Conservation (phyloP, 108 stramenopile species). For the Aurantiochytrium sp. region DNA sequence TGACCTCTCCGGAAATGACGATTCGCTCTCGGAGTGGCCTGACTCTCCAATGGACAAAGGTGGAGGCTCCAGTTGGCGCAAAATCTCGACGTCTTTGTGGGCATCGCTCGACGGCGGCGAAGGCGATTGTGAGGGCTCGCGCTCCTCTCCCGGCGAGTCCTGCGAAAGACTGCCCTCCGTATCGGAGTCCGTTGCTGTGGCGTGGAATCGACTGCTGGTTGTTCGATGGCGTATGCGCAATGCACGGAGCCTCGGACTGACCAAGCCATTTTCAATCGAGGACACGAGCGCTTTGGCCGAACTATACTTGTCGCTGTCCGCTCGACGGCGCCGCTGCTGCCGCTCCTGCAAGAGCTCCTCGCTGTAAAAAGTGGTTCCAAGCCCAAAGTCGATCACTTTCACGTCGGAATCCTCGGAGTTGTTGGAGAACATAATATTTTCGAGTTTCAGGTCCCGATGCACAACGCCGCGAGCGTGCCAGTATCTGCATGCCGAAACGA, state of each 20-base stretch:
- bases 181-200: background rate
- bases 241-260: background rate
- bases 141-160: background rate
- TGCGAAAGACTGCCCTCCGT: background rate
- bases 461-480: conserved; percentile 67
- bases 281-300: background rate
- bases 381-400: conserved; percentile 86
- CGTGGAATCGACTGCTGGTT: background rate
- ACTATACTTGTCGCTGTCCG: background rate
- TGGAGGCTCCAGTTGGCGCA: too few relatives aligned
- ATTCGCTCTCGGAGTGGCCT: too few relatives aligned
- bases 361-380: conserved; percentile 41
- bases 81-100: too few relatives aligned
- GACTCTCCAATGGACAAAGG: too few relatives aligned
- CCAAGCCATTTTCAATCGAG: background rate
- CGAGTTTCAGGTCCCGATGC: conserved; percentile 85
- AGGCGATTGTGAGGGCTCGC: too few relatives aligned
- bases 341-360: conserved; percentile 16
- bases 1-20: too few relatives aligned
- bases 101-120: too few relatives aligned
- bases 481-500: conserved; percentile 65
- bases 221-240: background rate
- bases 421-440: conserved; percentile 75
- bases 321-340: background rate
- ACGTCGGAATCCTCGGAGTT: conserved; percentile 42